phyloP scores from a whole-genome alignment of 208 protist genomes.

The Angomonas deanei region DNA sequence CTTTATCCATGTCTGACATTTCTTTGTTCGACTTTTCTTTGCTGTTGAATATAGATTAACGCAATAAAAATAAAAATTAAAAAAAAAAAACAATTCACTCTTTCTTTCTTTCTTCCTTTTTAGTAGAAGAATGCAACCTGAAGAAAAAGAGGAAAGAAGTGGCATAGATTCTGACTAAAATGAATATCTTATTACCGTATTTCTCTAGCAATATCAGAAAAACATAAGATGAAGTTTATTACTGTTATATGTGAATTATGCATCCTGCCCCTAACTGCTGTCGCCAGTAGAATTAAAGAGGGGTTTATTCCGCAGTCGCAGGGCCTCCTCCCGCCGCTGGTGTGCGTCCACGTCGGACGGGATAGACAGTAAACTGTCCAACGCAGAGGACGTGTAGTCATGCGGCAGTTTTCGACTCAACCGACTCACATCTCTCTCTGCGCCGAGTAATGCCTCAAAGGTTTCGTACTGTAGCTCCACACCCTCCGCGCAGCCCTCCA shows the following conservation, averaged over 20 bases:
- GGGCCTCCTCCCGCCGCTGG: constrained; percentile 74
- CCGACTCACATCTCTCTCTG: constrained; percentile 36
- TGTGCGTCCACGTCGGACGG: constrained; percentile 77
- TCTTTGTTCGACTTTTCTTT: neutral
- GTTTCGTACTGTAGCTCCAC: constrained; percentile 46
- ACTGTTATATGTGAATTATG: neutral
- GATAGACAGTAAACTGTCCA: constrained; percentile 74
- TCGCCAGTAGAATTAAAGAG: constrained; percentile 77
- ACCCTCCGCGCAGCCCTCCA: constrained; percentile 72
- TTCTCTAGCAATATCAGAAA: neutral
- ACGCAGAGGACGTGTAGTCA: constrained; percentile 59
- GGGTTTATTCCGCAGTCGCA: constrained; percentile 57
- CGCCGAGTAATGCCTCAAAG: constrained; percentile 57
- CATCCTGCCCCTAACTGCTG: constrained; percentile 13
- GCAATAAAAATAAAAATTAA: neutral
- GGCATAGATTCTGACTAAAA: neutral
- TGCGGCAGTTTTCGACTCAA: constrained; percentile 72
- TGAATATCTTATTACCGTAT: constrained; percentile 1
- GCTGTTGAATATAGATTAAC: neutral
- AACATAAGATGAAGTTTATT: neutral
- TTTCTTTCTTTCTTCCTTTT: constrained; percentile 1
- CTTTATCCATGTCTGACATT: neutral
- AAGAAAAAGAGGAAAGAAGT: constrained; percentile 8
- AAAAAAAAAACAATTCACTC: neutral
- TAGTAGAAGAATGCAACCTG: neutral